phyloP scores from a whole-genome alignment of 148 eudicot species.

The Amaranthus cruentus region DNA sequence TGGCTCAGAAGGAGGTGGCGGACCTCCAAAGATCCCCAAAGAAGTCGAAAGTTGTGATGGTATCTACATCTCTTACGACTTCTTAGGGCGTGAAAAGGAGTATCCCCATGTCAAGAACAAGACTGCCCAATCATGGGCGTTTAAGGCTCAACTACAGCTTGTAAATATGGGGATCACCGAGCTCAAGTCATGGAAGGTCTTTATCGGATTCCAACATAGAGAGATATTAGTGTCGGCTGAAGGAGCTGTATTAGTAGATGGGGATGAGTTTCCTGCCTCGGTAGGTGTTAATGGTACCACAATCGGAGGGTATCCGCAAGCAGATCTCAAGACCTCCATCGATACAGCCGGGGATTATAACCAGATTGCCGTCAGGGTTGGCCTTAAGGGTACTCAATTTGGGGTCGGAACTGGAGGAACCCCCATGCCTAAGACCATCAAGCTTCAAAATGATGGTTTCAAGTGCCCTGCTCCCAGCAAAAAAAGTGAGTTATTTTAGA shows the following conservation, averaged over 20 bases:
- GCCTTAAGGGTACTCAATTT: conserved; percentile 46
- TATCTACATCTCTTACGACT: conserved; percentile 41
- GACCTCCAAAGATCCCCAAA: conserved; percentile 33
- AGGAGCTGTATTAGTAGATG: conserved; percentile 35
- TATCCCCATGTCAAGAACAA: conserved; percentile 41
- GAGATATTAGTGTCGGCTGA: conserved; percentile 46
- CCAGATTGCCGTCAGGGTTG: conserved; percentile 38
- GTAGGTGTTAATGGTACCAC: conserved; percentile 50
- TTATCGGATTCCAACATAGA: conserved; percentile 43
- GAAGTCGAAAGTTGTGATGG: conserved; percentile 39
- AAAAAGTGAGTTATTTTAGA: conserved; percentile 29
- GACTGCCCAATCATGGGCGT: conserved; percentile 53
- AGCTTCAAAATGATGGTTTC: conserved; percentile 49
- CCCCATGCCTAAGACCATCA: conserved; percentile 59
- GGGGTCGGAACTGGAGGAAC: conserved; percentile 37
- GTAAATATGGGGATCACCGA: conserved; percentile 44
- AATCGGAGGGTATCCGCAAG: conserved; percentile 40
- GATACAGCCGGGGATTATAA: conserved; percentile 50
- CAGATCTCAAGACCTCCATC: conserved; percentile 53
- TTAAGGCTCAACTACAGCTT: conserved; percentile 32
- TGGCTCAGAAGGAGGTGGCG: background rate
- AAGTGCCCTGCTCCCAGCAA: conserved; percentile 49
- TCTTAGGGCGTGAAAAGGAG: conserved; percentile 32
- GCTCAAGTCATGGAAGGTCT: conserved; percentile 52
- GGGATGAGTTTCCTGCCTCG: conserved; percentile 39